Evolutionary conservation across 345 rosid genomes (phyloP).

Genomic region (Angophora floribunda): DNA sequence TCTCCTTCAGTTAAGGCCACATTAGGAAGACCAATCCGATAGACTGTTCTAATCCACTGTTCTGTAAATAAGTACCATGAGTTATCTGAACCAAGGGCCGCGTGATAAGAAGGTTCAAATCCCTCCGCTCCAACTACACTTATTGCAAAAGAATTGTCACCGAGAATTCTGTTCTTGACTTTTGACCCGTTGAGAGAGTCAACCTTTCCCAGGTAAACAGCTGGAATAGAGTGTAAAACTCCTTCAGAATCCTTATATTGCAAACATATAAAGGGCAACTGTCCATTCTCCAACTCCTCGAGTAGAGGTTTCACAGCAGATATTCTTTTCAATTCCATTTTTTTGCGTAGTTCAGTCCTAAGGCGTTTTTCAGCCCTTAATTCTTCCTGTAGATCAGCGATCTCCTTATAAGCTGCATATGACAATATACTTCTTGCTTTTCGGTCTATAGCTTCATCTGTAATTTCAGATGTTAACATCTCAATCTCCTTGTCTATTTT

Average conservation of each 20-base stretch:
- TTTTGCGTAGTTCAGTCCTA: conserved; percentile 52
- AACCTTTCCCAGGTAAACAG: conserved; percentile 65
- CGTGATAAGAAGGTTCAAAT: conserved; percentile 47
- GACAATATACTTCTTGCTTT: conserved; percentile 68
- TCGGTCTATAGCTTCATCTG: conserved; percentile 73
- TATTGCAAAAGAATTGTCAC: conserved; percentile 25
- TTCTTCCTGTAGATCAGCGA: conserved; percentile 60
- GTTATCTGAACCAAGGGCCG: conserved; percentile 95
- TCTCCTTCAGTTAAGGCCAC: conserved; percentile 53
- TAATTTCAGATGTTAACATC: conserved; percentile 53
- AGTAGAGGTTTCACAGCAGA: conserved; percentile 59
- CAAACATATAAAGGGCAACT: conserved; percentile 74
- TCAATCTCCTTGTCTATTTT: conserved; percentile 66
- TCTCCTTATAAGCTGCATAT: conserved; percentile 58
- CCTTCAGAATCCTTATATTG: conserved; percentile 77
- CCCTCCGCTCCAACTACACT: conserved; percentile 12
- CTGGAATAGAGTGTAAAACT: conserved; percentile 56
- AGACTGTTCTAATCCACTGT: conserved; percentile 71
- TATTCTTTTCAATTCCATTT: conserved; percentile 55
- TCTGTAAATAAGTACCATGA: conserved; percentile 90
- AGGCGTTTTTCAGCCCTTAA: conserved; percentile 58
- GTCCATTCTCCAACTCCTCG: conserved; percentile 54
- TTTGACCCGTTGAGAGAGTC: conserved; percentile 43
- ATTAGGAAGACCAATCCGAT: conserved; percentile 77
- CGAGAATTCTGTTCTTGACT: conserved; percentile 26